These are phyloP conservation scores for Mycena indigotica DNA, from an alignment of 768 basidiomycete genomes.

Conservation along the genomic window DNA sequence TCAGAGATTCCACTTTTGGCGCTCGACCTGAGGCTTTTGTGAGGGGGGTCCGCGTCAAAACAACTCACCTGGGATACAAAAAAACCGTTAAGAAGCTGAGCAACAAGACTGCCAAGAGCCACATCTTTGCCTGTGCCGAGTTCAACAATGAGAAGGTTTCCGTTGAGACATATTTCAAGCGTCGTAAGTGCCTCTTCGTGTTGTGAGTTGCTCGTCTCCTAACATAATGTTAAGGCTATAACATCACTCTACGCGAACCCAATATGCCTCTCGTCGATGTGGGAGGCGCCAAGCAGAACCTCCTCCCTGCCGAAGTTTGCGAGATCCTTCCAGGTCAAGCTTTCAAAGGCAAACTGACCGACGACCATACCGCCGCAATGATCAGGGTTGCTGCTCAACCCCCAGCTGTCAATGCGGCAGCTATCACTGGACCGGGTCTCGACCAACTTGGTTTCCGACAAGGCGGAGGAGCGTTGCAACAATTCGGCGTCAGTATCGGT, in stretches of 20 bases:
- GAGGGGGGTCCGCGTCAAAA: conserved; percentile 64
- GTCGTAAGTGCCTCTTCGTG: conserved; percentile 55
- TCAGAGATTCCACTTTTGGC: conserved; percentile 55
- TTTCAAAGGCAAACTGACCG: conserved; percentile 68
- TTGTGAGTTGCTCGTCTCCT: not conserved
- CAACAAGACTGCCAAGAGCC: conserved; percentile 46
- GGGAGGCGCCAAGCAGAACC: conserved; percentile 48
- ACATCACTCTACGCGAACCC: conserved; percentile 50
- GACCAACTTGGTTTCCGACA: conserved; percentile 58
- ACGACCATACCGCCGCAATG: conserved; percentile 73
- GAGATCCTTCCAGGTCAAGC: conserved; percentile 68
- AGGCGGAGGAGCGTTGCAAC: conserved; percentile 41
- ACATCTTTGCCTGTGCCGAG: conserved; percentile 62
- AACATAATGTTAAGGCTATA: conserved; percentile 54
- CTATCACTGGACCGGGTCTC: conserved; percentile 67
- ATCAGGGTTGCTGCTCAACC: conserved; percentile 69
- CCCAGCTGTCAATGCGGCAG: conserved; percentile 65
- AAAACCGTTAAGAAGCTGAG: conserved; percentile 68
- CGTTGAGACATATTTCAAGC: conserved; percentile 68
- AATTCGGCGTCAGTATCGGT: conserved; percentile 66
- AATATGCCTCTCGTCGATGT: conserved; percentile 63
- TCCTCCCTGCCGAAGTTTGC: conserved; percentile 75
- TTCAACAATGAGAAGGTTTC: conserved; percentile 48
- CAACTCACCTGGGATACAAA: conserved; percentile 71
- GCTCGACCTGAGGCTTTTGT: conserved; percentile 64